Evolutionary conservation across 495 filamentous ascomycete species (phyloP).

Genomic region (Staphylotrichum longicolle): DNA sequence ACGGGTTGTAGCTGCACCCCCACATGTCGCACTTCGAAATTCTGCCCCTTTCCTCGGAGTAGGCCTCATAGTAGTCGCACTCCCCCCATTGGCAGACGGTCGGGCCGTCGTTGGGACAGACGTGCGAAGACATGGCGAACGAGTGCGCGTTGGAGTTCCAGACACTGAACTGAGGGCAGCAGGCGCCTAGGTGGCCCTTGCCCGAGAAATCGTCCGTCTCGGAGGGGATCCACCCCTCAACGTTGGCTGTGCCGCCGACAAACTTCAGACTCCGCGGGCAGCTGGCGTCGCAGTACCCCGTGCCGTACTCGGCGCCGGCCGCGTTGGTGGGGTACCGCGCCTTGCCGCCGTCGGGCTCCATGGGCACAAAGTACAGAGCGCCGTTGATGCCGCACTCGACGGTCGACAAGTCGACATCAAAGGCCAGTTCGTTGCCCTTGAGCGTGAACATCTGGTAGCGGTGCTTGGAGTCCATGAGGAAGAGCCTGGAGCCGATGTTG

Average conservation of each 20-base stretch:
- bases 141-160: conserved; percentile 38
- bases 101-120: conserved; percentile 8
- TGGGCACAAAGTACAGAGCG: conserved; percentile 54
- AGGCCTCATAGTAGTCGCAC: conserved; percentile 42
- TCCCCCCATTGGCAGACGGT: conserved; percentile 41
- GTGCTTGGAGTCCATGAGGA: conserved; percentile 47
- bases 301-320: conserved; percentile 57
- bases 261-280: conserved; percentile 47
- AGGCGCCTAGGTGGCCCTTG: conserved; percentile 44
- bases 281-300: conserved; percentile 57
- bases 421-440: conserved; percentile 53
- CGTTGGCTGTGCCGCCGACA: conserved; percentile 50
- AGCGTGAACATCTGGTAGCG: conserved; percentile 56
- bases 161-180: conserved; percentile 68
- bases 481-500: conserved; percentile 50
- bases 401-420: conserved; percentile 54
- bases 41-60: conserved; percentile 34
- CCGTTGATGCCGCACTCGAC: conserved; percentile 51
- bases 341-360: conserved; percentile 54
- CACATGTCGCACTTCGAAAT: conserved; percentile 59
- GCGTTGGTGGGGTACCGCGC: conserved; percentile 45
- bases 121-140: conserved; percentile 17
- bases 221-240: conserved; percentile 55
- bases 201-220: conserved; percentile 10
- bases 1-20: conserved; percentile 71